Base-by-base conservation (phyloP, 2,329 filamentous ascomycete species). In the Ophiostoma populinum region DNA sequence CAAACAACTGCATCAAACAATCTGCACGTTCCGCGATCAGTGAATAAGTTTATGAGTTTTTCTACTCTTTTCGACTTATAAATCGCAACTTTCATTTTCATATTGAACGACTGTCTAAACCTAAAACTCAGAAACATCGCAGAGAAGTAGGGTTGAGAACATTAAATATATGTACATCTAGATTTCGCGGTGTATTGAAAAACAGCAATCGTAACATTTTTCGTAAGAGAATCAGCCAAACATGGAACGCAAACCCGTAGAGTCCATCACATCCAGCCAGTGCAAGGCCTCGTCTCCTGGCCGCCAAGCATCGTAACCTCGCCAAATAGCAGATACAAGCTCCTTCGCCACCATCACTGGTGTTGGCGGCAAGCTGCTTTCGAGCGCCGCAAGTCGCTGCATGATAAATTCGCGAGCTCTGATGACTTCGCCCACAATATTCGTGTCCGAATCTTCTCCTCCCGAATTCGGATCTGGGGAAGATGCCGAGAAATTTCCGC, bases 261-360 rank as follows among this genome's bases (percentile, higher is more conserved):
- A 11, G 9, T 32, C 30, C 30, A 32, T 32, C 13, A 32, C 20
- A 10, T 32, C 30, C 15, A 32, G 21, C 30, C 30, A 32, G 9
- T 32, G 30, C 3, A 32, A 13, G 17, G 21, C 19, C 30, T 32
- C 30, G 2, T 19, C 21, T 16, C 30, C 19, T 5, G 19, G 30
- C n/a, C 10, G 15, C 19, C 19, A 22, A 10, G 16, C 24, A 10
- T 32, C 30, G 12, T 32, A 32, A 13, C 19, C 30, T 15, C 30
- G 19, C 30, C 30, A 32, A 11, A 32, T 32, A 7, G 30, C 20
- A 21, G 13, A 13, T 3, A 32, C 19, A 9, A 32, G 19, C 8
- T 32, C 30, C 7, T 32, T 32, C 8, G 30, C 30, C 4, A 32
- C 30, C 20, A 24, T 32, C 7, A 32, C 30, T 2, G 30, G 30